Evolutionary conservation across 441 rosid genomes (phyloP).

Genomic region (Flueggea neowawraea): DNA sequence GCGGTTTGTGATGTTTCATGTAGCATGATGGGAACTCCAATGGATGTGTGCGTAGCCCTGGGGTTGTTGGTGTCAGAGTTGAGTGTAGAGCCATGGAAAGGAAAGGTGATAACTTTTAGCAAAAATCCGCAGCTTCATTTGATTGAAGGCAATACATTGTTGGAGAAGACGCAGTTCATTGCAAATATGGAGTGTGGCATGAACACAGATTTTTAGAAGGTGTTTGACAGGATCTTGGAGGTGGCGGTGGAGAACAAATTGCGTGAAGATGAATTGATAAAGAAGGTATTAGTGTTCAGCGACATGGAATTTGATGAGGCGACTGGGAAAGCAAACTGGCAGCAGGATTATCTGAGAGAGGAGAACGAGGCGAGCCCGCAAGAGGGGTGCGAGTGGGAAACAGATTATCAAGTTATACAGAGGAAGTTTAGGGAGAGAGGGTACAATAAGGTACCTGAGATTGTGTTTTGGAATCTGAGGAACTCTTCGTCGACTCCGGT

Average conservation of each 20-base stretch:
- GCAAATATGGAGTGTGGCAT: not conserved
- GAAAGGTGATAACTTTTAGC: conserved; percentile 10
- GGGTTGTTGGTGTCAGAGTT: conserved; percentile 10
- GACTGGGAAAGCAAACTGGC: not conserved
- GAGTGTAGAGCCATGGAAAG: conserved; percentile 16
- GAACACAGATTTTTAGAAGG: conserved; percentile 2
- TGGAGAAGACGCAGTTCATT: not conserved
- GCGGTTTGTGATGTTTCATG: conserved; percentile 12
- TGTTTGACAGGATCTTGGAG: conserved; percentile 6
- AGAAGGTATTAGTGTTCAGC: conserved; percentile 9
- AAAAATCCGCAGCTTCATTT: not conserved
- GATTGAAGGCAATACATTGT: not conserved
- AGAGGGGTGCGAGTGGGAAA: not conserved
- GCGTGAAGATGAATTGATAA: conserved; percentile 5
- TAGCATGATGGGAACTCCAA: conserved; percentile 4
- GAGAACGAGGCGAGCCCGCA: not conserved
- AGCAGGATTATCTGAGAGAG: not conserved
- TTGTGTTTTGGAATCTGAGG: conserved; percentile 15
- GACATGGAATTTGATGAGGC: conserved; percentile 12
- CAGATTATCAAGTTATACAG: conserved; percentile 5
- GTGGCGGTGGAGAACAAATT: not conserved
- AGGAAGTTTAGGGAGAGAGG: conserved; percentile 10
- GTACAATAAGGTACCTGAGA: not conserved
- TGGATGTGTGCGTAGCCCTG: conserved; percentile 6
- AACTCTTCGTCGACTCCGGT: conserved; percentile 35